Evolutionary conservation across 345 rosid species (phyloP), one percentile per base, ranked within the genome.

Genomic region (Balakata baccata): DNA sequence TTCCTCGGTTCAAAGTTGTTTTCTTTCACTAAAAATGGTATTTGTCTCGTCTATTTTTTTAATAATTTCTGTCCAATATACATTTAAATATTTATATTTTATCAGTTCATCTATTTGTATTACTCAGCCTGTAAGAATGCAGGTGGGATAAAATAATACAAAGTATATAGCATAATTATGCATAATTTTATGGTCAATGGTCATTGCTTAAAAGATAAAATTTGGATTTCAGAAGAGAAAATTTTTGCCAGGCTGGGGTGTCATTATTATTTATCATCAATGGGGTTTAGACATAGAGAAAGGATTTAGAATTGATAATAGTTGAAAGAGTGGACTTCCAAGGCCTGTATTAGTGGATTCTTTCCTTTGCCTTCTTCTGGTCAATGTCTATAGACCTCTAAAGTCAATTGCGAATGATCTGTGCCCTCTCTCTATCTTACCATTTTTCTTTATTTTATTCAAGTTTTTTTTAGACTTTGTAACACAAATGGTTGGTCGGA

Each of bases 401-500:
- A 64, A 37, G 51, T 20, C 51, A 53, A 52, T 18, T 50, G 34
- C 2, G 7, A 34, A 62, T 62, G 23, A 3, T 39, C 20, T 13
- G 45, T 34, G 66, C 39, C 8, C 46, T 38, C 12, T 62, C 6
- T 0, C 11, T 62, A 13, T 39, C 16, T 61, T 61, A 12, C 16
- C 17, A 9, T 34, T 0, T 63, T 63, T 4, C 3, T 16, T 53
- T 53, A 14, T 66, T 65, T 66, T 23, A 47, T 23, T n/a, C 50
- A 41, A 9, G 16, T 29, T 29, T 29, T 29, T 29, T 2, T 29
- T 29, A 29, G 34, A 29, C 34, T 29, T 29, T 29, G 1, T 29
- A 29, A 29, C 34, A 29, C 34, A 29, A 25, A 20, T 38, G 70
- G 70, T 66, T 66, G 70, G 70, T 49, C 13, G 70, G 70, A 22